These are phyloP conservation scores for Rhododendron griersonianum DNA, from an alignment of 148 eudicot genomes.

Conservation along the genomic window DNA sequence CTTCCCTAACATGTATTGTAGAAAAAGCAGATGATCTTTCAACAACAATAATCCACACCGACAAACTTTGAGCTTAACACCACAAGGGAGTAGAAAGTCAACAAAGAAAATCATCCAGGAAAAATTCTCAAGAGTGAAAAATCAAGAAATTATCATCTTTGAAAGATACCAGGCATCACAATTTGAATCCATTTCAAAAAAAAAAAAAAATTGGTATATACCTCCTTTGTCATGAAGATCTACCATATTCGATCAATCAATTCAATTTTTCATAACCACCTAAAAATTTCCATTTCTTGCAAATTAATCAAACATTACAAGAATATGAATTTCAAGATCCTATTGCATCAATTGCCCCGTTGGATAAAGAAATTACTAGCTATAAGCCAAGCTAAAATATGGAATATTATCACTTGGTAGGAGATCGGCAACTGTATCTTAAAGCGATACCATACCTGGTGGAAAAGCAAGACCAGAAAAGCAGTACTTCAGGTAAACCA, in stretches of 20 bases:
- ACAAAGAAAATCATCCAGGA: background rate
- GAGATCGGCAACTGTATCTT: background rate
- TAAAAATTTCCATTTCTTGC: background rate
- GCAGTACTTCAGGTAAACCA: constrained; percentile 94
- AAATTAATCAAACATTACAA: background rate
- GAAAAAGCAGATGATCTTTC: background rate
- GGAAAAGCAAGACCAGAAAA: constrained; percentile 90
- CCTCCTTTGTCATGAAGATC: background rate
- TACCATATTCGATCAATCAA: background rate
- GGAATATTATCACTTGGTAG: background rate
- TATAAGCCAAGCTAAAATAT: background rate
- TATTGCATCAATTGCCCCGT: background rate
- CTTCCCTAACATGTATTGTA: background rate
- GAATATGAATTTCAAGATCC: background rate
- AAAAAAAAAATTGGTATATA: background rate
- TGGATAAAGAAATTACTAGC: background rate
- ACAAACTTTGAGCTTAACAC: background rate
- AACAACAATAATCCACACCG: background rate
- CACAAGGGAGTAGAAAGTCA: background rate
- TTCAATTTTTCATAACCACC: background rate
- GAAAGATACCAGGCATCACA: background rate
- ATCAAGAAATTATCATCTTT: background rate
- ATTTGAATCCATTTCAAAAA: background rate
- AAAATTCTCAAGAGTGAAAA: background rate
- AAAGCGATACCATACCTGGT: constrained; percentile 52